phyloP scores from a whole-genome alignment of 192 early-diverging fungal genomes.

The Backusella australiensis region DNA sequence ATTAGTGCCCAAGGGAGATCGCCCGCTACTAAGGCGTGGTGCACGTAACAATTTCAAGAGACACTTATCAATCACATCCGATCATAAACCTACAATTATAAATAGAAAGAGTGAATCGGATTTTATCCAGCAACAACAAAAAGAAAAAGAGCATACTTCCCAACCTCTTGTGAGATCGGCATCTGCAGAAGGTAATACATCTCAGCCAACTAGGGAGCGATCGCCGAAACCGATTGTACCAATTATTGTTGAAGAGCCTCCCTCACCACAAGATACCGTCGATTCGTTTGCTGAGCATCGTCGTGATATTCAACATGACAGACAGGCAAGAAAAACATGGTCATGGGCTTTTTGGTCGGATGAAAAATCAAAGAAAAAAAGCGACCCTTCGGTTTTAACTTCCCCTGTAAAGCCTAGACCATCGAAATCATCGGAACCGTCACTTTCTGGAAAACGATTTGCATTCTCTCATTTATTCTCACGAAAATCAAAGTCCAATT shows the following conservation, averaged over 20 bases:
- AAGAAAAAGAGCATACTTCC: not conserved
- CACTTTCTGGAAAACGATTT: not conserved
- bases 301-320: not conserved
- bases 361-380: slow-evolving; percentile 8
- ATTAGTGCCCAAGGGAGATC: slow-evolving; percentile 37
- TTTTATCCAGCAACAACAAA: not conserved
- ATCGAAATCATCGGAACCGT: slow-evolving; percentile 7
- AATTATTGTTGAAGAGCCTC: not conserved
- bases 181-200: not conserved
- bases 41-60: slow-evolving; percentile 54
- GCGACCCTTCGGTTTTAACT: not conserved
- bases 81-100: not conserved
- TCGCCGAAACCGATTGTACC: not conserved
- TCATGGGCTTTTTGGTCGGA: slow-evolving; percentile 20
- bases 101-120: slow-evolving; percentile 15
- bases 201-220: not conserved
- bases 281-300: not conserved
- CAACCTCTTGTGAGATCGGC: not conserved
- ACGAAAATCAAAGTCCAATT: not conserved
- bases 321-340: slow-evolving; percentile 1
- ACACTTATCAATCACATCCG: slow-evolving; percentile 37
- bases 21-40: slow-evolving; percentile 40
- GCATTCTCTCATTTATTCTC: slow-evolving; percentile 16
- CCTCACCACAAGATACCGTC: not conserved
- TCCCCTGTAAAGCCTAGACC: not conserved